Base-by-base conservation (phyloP, 139 green algal species). In the Tetraselmis striata region DNA sequence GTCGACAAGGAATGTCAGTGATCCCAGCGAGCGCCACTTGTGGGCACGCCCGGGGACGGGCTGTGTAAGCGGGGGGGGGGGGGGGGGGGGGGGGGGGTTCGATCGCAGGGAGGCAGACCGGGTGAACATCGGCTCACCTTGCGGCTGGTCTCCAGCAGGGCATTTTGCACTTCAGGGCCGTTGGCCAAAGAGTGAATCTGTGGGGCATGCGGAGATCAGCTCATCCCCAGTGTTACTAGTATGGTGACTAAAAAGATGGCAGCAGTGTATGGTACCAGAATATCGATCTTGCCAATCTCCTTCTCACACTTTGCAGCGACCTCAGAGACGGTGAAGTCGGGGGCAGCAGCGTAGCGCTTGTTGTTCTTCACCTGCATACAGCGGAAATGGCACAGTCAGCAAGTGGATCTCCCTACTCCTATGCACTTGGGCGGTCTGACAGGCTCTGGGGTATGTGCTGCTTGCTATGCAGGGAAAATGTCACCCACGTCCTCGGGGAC, bases 101-200 rank as follows among this genome's bases (percentile, higher is more conserved):
- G 1, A 30, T 30, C 27, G 75, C 78, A 81, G 30, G 30, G 0
- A 74, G 30, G 31, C 23, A 1, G 1, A 28, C 1, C 28, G 11
- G 1, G 32, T 29, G 0, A 31, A 82, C 23, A 11, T 29, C 28
- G n/a, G n/a, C n/a, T 67, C 58, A 84, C 83, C 30, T 84, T 88
- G 80, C 96, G 90, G 1, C 89, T 96, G 2, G 95, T 98, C 88
- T 99, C 96, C 79, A 99, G 91, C 76, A 99, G 91, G 22, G 94
- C 91, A 88, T 99, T 99, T 23, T 88, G 86, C 27, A 99, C 97
- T 89, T 99, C 97, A 32, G 97, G 97, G 24, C 97, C 97, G 88
- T 99, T 99, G 79, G 97, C 97, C 59, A 99, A 92, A 2, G 96
- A 99, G 91, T 99, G 97, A 67, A 99, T 88, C 89, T 93, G 85